Evolutionary conservation across 768 basidiomycete genomes (phyloP), one percentile per base, ranked within the genome.

Genomic region (Boletus pseudopeckii): DNA sequence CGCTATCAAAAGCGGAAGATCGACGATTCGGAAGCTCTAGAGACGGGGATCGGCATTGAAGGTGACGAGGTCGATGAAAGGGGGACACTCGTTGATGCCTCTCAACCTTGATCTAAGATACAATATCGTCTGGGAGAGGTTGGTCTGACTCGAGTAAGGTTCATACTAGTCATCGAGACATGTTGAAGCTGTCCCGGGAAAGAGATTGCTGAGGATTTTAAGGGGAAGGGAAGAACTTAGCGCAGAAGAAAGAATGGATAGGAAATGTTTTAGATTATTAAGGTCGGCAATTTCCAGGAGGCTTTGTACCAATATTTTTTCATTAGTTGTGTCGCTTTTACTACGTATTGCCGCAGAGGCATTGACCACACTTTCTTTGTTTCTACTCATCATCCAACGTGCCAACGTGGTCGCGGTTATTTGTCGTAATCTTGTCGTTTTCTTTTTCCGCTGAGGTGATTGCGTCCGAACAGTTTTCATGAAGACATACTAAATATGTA

Each of bases 11-110:
- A 68, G 65, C 38, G 41, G 20, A 30, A 20, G 40, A 49, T 43
- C n/a, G 20, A 80, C 71, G 58, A 73, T 73, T 39, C 44, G 26
- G 38, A 33, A 37, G 54, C 36, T 33, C 22, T 58, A 24, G 44
- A 50, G 28, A 54, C 30, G 24, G 48, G 48, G 32, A 41, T 56
- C 36, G 48, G 40, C 18, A 43, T 41, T 30, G 53, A 50, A 37
- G 48, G 44, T 11, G 44, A 44, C 7, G 36, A 50, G 17, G 7
- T 8, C 7, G 22, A 36, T n/a, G 37, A 46, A 34, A 34, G 5
- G 9, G 33, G 20, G 45, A 11, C 32, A 5, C 22, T 17, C 10
- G 45, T 9, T 33, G 32, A 33, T 33, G 20, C 14, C 9, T 5
- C 17, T 45, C n/a, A 5, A 20, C 7, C 44, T 18, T 32, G n/a